Base-by-base conservation (phyloP, 2,329 filamentous ascomycete species). In the Sarocladium oryzae region DNA sequence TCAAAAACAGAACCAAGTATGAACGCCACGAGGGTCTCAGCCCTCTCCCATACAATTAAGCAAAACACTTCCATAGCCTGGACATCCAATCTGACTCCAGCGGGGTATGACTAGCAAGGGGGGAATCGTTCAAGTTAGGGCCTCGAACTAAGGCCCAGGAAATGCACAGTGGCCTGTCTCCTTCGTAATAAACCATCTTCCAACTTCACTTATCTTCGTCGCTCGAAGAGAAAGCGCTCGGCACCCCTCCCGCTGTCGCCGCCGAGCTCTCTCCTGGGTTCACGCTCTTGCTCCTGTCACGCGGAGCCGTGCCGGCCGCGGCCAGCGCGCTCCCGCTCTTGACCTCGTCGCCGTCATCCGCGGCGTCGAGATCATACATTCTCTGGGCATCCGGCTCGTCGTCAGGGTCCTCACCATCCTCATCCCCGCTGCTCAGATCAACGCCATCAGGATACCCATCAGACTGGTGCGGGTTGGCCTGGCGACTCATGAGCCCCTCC, bases 401-500 rank as follows among this genome's bases (percentile, higher is more conserved):
- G 5, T 70, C 67, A 2, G 65, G 66, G n/a, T 69, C 67, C 18
- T 68, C 68, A 2, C 66, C 67, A 26, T 70, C 67, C 49, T 73
- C 69, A 6, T 73, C 73, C 1, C 64, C 68, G 5, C 71, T 75
- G 40, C 60, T 68, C 26, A 71, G 57, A 15, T 70, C 68, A 4
- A 66, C 66, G 1, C 66, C 66, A 7, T 71, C 67, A 2, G 69
- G 65, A 50, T 71, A 74, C 15, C 66, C 66, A 15, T 72, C 68
- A 1, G 72, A 72, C 1, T 68, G 65, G 35, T 70, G 67, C 0
- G 62, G 63, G 35, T 69, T 66, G 1, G 62, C 66, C 11, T 58
- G 61, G 11, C 61, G 65, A 11, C 66, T 68, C n/a, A 62, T 63
- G 15, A 63, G 49, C 16, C 60, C 60, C 37, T 63, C 63, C 1